Evolutionary conservation across 371 early-diverging fungal species (phyloP).

Genomic region (Lichtheimia corymbifera): DNA sequence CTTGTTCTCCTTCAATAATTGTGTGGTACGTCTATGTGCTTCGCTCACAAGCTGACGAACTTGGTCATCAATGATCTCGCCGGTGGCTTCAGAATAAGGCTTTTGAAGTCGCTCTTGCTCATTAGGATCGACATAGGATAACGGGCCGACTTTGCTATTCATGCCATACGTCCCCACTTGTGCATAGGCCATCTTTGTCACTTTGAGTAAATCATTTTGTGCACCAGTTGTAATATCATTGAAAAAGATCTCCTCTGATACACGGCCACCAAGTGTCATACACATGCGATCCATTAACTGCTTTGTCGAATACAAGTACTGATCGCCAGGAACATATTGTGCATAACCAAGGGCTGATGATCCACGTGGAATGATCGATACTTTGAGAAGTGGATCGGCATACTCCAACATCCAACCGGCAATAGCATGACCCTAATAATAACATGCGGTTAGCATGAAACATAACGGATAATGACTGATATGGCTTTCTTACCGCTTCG

Average conservation of each 20-base stretch:
- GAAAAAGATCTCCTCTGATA: conserved; percentile 92
- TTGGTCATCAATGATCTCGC: conserved; percentile 90
- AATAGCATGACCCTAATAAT: conserved; percentile 87
- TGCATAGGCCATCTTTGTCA: conserved; percentile 95
- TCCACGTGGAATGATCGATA: conserved; percentile 97
- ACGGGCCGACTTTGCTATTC: conserved; percentile 84
- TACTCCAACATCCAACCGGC: conserved; percentile 96
- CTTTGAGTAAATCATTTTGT: conserved; percentile 94
- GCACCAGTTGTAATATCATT: conserved; percentile 86
- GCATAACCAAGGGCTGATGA: conserved; percentile 95
- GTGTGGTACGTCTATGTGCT: conserved; percentile 80
- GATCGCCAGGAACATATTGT: conserved; percentile 96
- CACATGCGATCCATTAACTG: conserved; percentile 96
- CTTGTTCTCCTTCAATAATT: conserved; percentile 78
- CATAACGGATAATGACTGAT: too few relatives aligned
- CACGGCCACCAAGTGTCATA: conserved; percentile 97
- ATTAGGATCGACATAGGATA: conserved; percentile 78
- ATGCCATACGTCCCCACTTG: conserved; percentile 93
- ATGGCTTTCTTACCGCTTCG: conserved; percentile 65
- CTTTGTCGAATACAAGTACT: conserved; percentile 89
- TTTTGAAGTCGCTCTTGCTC: conserved; percentile 81
- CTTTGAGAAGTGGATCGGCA: conserved; percentile 94
- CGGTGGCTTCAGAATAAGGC: conserved; percentile 95
- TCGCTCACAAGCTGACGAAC: conserved; percentile 75
- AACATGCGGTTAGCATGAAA: too few relatives aligned